Evolutionary conservation across 106 monocot genomes (phyloP).

Genomic region (Allium fistulosum): DNA sequence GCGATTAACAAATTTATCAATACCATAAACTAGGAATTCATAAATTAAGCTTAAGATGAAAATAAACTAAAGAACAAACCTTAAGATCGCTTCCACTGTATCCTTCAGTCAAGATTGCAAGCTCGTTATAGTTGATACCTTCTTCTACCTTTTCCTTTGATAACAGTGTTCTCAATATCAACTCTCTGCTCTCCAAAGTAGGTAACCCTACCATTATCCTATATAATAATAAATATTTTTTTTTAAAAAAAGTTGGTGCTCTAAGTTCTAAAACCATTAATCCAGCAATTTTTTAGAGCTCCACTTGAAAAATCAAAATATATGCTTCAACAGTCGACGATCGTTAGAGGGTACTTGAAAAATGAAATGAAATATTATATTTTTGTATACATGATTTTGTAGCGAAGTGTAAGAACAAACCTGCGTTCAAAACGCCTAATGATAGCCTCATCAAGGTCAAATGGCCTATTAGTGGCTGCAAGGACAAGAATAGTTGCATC

Average conservation of each 20-base stretch:
- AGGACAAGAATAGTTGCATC: constrained; percentile 50
- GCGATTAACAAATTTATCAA: constrained; percentile 5
- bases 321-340: too few relatives aligned
- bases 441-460: constrained; percentile 59
- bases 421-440: constrained; percentile 59
- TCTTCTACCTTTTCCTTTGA: constrained; percentile 41
- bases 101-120: constrained; percentile 46
- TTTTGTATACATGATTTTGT: background rate
- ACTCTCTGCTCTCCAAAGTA: constrained; percentile 35
- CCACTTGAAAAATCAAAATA: background rate
- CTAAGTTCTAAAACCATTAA: background rate
- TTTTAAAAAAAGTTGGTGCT: background rate
- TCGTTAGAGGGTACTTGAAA: background rate
- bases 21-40: background rate
- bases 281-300: background rate
- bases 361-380: too few relatives aligned
- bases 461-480: constrained; percentile 54
- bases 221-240: constrained; percentile 1
- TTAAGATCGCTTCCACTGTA: constrained; percentile 59
- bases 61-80: constrained; percentile 18
- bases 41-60: constrained; percentile 35
- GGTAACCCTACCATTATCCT: constrained; percentile 60
- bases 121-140: constrained; percentile 40
- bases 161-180: constrained; percentile 35
- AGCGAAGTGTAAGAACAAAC: constrained; percentile 9